Conservation (phyloP, 1,139 yeast species). For the Pichia cactophila region DNA sequence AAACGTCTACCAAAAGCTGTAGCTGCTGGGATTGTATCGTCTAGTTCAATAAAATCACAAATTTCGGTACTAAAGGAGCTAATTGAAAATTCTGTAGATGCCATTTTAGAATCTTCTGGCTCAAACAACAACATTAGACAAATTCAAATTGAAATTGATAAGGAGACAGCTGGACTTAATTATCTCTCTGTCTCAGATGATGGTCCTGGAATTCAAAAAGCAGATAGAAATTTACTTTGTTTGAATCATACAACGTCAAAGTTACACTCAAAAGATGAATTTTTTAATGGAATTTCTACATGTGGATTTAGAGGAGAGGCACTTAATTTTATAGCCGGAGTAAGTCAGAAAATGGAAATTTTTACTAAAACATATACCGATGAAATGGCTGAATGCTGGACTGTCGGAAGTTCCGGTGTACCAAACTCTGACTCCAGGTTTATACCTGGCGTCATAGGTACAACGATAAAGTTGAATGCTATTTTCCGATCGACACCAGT, state of each 20-base stretch:
- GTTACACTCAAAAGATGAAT: constrained; percentile 42
- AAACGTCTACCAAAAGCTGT: constrained; percentile 18
- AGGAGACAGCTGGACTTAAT: constrained; percentile 52
- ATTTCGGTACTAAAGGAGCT: constrained; percentile 59
- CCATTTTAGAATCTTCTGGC: constrained; percentile 25
- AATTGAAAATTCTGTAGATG: constrained; percentile 75
- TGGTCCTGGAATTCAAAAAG: constrained; percentile 62
- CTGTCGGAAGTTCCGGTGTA: constrained; percentile 27
- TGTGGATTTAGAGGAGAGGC: constrained; percentile 86
- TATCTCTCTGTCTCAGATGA: constrained; percentile 63
- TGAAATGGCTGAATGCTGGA: constrained; percentile 32
- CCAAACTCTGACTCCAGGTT: constrained; percentile 18
- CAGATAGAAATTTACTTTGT: constrained; percentile 55
- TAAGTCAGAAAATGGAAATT: constrained; percentile 30
- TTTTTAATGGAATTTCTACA: constrained; percentile 38
- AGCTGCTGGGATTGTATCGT: constrained; percentile 19
- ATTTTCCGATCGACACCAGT: constrained; percentile 32
- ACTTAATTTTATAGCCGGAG: constrained; percentile 59
- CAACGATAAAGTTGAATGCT: constrained; percentile 29
- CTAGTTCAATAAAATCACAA: constrained; percentile 27
- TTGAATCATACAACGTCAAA: constrained; percentile 72
- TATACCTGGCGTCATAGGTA: constrained; percentile 31
- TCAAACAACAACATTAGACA: constrained; percentile 31
- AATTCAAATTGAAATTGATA: constrained; percentile 59
- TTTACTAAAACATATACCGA: constrained; percentile 29